A percentile compares a stretch with the other conserved stretches of the same genome.
phyloP scores from a whole-genome alignment of 192 early-diverging fungal genomes.

The Linnemannia zychae region DNA sequence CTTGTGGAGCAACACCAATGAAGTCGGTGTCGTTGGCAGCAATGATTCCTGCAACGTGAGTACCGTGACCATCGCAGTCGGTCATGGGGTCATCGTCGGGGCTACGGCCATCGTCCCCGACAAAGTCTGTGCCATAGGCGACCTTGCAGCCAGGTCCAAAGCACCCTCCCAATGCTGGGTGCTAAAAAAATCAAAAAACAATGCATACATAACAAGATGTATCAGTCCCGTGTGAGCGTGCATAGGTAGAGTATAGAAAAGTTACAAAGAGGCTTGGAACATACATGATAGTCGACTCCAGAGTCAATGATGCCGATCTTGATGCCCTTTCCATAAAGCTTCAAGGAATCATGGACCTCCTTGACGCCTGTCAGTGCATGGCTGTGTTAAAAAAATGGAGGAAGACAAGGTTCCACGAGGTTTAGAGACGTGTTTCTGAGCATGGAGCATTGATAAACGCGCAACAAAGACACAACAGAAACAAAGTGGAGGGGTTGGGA shows the following conservation, averaged over 20 bases:
- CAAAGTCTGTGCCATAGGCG: conserved; percentile 73
- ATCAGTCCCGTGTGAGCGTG: no score
- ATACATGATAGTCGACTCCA: conserved; percentile 58
- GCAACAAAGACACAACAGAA: not conserved
- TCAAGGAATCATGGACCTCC: conserved; percentile 48
- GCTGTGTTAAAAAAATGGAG: not conserved
- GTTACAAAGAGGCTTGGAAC: not conserved
- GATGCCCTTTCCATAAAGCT: conserved; percentile 50
- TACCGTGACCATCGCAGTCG: conserved; percentile 72
- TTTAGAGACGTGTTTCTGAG: not conserved
- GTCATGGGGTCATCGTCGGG: conserved; percentile 70
- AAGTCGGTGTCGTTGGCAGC: conserved; percentile 76
- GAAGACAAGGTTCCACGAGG: not conserved
- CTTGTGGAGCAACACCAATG: conserved; percentile 87
- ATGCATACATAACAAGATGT: not conserved
- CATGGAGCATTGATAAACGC: not conserved
- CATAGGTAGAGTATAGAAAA: no score
- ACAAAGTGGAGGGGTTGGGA: not conserved
- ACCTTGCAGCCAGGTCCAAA: conserved; percentile 75
- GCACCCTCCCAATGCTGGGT: conserved; percentile 76
- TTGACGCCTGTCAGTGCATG: conserved; percentile 62
- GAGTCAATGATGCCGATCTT: conserved; percentile 77
- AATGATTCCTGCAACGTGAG: conserved; percentile 79
- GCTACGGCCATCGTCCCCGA: conserved; percentile 63
- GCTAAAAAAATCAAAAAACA: conserved; percentile 16